Evolutionary conservation across 805 yeast genomes (phyloP), one percentile per base, ranked within the genome.

Genomic region (Cyberlindnera mississippiensis): DNA sequence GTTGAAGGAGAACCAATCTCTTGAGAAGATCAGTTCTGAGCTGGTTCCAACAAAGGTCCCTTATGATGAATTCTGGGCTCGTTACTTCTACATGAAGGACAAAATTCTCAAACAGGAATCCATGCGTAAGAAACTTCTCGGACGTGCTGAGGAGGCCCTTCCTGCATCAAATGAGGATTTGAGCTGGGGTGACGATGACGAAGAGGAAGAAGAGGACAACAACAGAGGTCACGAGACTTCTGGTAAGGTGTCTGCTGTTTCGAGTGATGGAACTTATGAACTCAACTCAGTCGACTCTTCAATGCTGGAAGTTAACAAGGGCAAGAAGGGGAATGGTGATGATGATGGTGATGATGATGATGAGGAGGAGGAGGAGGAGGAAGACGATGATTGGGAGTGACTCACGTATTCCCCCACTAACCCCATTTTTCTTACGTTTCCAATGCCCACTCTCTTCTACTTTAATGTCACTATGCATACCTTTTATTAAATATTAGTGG

Each of bases 31-130:
- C 30, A 77, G 78, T 77, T 75, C 77, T 41, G 64, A 66, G 22
- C 58, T 88, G 7, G 95, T 89, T 2, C 95, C 96, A 0, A 74
- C 71, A 7, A 60, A 73, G 51, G 62, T 82, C 28, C 55, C 76
- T 4, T 83, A 80, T 52, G 66, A 72, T 19, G 67, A 68, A 35
- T 90, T 90, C 61, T 90, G 97, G 97, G 64, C 68, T 34, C 71
- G 80, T 27, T 89, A 86, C 62, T 83, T 78, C 62, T 68, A 64
- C 71, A 72, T 35, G 80, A 75, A 46, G 28, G 40, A 44, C n/a
- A 38, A 38, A 34, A 49, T 49, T 24, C 28, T 44, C 11, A 40
- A 40, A 15, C 49, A 52, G 95, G 88, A 53, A 66, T 67, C 53
- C 72, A 78, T 57, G 72, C 96, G 56, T 82, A 81, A 62, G 72